Percentiles rank a stretch among this genome's conserved stretches.
Evolutionary conservation across 257 asterid genomes (phyloP).

Genomic region (Solanum chaucha): DNA sequence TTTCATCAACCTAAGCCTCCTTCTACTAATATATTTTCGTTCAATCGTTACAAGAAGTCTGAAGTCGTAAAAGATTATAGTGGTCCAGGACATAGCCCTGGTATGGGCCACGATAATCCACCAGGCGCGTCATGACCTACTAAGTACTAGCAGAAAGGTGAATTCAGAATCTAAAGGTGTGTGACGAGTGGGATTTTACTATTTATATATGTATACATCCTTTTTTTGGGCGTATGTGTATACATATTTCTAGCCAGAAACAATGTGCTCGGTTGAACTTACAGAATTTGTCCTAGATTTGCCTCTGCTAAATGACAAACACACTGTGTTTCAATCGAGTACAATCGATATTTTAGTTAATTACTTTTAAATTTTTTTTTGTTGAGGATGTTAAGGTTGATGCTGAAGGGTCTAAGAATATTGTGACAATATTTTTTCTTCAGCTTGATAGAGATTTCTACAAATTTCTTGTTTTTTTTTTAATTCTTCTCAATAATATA

Average conservation of each 20-base stretch:
- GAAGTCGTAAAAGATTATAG: background rate
- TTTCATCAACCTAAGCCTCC: background rate
- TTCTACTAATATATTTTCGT: background rate
- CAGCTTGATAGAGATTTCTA: background rate
- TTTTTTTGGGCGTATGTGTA: background rate
- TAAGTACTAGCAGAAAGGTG: background rate
- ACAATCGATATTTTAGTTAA: background rate
- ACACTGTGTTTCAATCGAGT: background rate
- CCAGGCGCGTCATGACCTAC: background rate
- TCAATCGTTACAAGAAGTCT: background rate
- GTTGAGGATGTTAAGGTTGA: background rate
- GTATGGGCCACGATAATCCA: background rate
- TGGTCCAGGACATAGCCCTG: background rate
- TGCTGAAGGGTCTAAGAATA: background rate
- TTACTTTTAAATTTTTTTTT: background rate
- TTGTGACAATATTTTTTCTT: background rate
- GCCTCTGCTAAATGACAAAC: background rate
- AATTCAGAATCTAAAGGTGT: background rate
- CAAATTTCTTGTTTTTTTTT: too few species aligned
- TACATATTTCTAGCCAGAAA: background rate
- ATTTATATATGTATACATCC: background rate
- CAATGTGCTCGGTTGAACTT: background rate
- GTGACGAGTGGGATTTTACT: background rate
- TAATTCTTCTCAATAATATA: background rate
- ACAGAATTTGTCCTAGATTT: background rate